Evolutionary conservation across 2,329 filamentous ascomycete species (phyloP), one percentile per base, ranked within the genome.

Genomic region (Parastagonospora nodorum): DNA sequence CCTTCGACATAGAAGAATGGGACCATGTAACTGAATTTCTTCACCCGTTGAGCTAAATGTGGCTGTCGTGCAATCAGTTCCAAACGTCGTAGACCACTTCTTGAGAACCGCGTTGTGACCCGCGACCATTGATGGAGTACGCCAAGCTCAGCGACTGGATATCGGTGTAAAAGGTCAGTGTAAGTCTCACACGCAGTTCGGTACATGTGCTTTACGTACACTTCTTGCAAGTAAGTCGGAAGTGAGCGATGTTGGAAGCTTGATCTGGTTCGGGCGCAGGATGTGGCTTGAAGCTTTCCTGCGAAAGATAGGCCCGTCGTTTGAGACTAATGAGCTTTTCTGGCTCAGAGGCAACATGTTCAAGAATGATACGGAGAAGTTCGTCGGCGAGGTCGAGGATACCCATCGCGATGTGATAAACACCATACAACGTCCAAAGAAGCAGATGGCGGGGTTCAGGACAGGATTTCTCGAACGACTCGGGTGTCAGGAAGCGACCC

Each of bases 1-100:
- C 82, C 80, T 74, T 80, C 74, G 51, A 77, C 75, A 67, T 83
- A 84, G 64, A 84, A 84, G 61, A 80, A 82, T 4, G 82, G 82
- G 48, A 85, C 80, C 69, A 84, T 77, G 66, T 85, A 85, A 55
- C 80, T 83, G 67, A 85, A 83, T 61, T 84, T 83, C 63, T 80
- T 82, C 51, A 84, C 82, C 64, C 82, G 76, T 45, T 73, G 68
- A 12, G 81, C 78, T 15, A 85, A 73, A 65, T 81, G 77, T 14
- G 74, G 72, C 56, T 78, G 77, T 42, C 72, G 70, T 29, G 80
- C 76, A 50, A 84, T 77, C 33, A 74, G 73, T 46, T 80, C 76
- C 40, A 84, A 66, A 31, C 77, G 75, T 42, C 74, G 65, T 44
- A 84, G 77, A 28, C 80, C 81, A 48, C 74, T 74, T 37, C 70